A percentile compares a stretch with the other conserved stretches of the same genome.
These are phyloP conservation scores for Yamadazyma jaroonii DNA, from an alignment of 1,139 yeast genomes.

Conservation along the genomic window DNA sequence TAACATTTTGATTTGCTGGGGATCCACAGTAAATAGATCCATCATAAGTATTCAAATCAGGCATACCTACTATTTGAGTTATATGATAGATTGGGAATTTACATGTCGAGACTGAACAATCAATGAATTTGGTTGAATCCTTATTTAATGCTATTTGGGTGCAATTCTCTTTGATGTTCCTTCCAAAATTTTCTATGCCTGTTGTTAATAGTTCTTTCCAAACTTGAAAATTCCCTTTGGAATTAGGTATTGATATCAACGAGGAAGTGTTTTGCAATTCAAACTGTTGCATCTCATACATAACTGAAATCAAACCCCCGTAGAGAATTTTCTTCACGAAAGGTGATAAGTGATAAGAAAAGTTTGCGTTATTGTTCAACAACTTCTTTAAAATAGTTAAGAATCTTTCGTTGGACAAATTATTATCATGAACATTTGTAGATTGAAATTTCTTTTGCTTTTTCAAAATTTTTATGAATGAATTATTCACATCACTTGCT, in stretches of 20 bases:
- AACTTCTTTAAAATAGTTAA: slow-evolving; percentile 34
- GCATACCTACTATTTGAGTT: slow-evolving; percentile 65
- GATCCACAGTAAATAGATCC: slow-evolving; percentile 79
- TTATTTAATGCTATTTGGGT: slow-evolving; percentile 8
- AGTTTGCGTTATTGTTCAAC: slow-evolving; percentile 18
- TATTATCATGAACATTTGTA: slow-evolving; percentile 11
- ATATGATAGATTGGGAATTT: slow-evolving; percentile 59
- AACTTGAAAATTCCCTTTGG: slow-evolving; percentile 28
- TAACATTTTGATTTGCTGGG: slow-evolving; percentile 78
- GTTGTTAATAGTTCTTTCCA: slow-evolving; percentile 67
- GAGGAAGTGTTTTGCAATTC: slow-evolving; percentile 55
- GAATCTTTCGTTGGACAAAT: slow-evolving; percentile 28
- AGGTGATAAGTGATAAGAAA: slow-evolving; percentile 17
- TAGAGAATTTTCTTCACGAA: slow-evolving; percentile 66
- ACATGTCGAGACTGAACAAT: slow-evolving; percentile 12
- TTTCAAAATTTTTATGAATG: slow-evolving; percentile 38
- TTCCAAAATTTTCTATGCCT: slow-evolving; percentile 49
- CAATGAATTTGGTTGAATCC: slow-evolving; percentile 9
- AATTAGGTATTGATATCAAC: slow-evolving; percentile 31
- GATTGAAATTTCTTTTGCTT: slow-evolving; percentile 30
- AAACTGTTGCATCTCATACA: slow-evolving; percentile 75
- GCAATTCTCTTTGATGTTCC: slow-evolving; percentile 11
- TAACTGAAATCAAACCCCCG: slow-evolving; percentile 68
- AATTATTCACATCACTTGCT: slow-evolving; percentile 36
- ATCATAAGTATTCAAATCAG: slow-evolving; percentile 70